These are phyloP conservation scores for Penicillium palitans DNA, from an alignment of 2,329 filamentous ascomycete species.

Conservation along the genomic window DNA sequence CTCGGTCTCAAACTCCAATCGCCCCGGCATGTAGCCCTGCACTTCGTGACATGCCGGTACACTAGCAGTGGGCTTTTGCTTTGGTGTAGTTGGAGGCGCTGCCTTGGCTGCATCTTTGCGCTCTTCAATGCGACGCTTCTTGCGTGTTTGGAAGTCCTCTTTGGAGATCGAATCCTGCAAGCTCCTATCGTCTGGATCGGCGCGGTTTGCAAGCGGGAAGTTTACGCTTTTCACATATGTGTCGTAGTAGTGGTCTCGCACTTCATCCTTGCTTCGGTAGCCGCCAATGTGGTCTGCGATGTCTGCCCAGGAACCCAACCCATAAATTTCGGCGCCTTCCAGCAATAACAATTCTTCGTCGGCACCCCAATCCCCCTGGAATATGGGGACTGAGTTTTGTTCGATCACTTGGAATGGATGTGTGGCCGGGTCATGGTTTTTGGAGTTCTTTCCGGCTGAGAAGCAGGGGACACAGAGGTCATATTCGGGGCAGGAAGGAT, in stretches of 20 bases:
- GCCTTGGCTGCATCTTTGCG: slow-evolving; percentile 84
- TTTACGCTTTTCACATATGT: slow-evolving; percentile 80
- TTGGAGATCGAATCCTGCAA: slow-evolving; percentile 78
- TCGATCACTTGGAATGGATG: slow-evolving; percentile 94
- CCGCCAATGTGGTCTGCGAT: slow-evolving; percentile 98
- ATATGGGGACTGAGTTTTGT: slow-evolving; percentile 97
- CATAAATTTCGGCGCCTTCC: slow-evolving; percentile 94
- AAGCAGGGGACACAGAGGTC: slow-evolving; percentile 97
- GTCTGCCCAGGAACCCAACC: slow-evolving; percentile 94
- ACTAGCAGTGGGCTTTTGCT: slow-evolving; percentile 93
- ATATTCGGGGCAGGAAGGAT: slow-evolving; percentile 82
- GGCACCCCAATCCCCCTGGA: slow-evolving; percentile 90
- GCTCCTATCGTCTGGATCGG: slow-evolving; percentile 76
- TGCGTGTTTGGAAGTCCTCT: slow-evolving; percentile 88
- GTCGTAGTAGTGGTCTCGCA: slow-evolving; percentile 87
- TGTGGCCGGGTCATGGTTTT: slow-evolving; percentile 80
- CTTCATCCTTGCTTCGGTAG: slow-evolving; percentile 91
- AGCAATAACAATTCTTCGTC: slow-evolving; percentile 93
- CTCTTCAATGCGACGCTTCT: slow-evolving; percentile 91
- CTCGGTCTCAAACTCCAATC: slow-evolving; percentile 95
- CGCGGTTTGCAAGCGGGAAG: slow-evolving; percentile 85
- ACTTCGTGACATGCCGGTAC: slow-evolving; percentile 97
- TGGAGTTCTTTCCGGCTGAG: slow-evolving; percentile 73
- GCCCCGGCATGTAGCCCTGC: slow-evolving; percentile 97
- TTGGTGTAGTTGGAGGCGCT: slow-evolving; percentile 78